A percentile compares a stretch with the other conserved stretches of the same genome.
These are phyloP conservation scores for Meripilus lineatus DNA, from an alignment of 1,284 basidiomycete genomes.

Conservation along the genomic window DNA sequence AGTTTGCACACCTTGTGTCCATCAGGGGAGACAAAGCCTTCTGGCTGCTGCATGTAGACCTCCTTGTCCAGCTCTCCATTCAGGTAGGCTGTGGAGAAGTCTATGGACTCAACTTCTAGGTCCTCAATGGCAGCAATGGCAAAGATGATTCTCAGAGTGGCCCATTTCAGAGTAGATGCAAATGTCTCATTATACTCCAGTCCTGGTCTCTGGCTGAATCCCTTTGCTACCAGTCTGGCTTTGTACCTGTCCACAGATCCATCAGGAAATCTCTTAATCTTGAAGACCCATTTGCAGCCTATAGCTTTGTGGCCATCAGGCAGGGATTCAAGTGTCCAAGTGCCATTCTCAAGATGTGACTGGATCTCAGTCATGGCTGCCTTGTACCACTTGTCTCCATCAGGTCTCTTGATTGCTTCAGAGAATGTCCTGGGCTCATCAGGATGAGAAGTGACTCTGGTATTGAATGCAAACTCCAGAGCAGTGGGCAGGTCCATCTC, in stretches of 20 bases:
- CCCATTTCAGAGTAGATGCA: slow-evolving; percentile 34
- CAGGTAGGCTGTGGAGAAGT: slow-evolving; percentile 26
- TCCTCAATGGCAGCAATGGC: slow-evolving; percentile 31
- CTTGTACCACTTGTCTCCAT: not conserved
- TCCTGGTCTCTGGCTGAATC: slow-evolving; percentile 35
- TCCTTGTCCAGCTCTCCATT: slow-evolving; percentile 25
- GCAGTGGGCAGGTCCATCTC: no score
- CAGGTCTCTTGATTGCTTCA: no score
- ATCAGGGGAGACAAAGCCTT: slow-evolving; percentile 17
- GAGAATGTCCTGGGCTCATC: no score
- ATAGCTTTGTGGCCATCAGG: slow-evolving; percentile 21
- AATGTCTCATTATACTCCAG: slow-evolving; percentile 37
- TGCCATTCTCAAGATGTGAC: no score
- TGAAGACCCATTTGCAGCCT: slow-evolving; percentile 26
- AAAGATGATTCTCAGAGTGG: slow-evolving; percentile 32
- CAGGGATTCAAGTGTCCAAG: no score
- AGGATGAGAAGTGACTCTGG: no score
- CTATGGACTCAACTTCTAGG: slow-evolving; percentile 29
- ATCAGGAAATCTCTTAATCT: slow-evolving; percentile 24
- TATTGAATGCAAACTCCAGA: no score
- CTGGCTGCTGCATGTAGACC: slow-evolving; percentile 32
- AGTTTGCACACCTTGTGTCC: slow-evolving; percentile 14
- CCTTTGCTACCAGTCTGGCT: slow-evolving; percentile 31
- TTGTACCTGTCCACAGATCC: slow-evolving; percentile 30
- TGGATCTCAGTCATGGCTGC: slow-evolving; percentile 1